Conservation (phyloP, 2,329 filamentous ascomycete genomes). For the Venturia oleaginea region DNA sequence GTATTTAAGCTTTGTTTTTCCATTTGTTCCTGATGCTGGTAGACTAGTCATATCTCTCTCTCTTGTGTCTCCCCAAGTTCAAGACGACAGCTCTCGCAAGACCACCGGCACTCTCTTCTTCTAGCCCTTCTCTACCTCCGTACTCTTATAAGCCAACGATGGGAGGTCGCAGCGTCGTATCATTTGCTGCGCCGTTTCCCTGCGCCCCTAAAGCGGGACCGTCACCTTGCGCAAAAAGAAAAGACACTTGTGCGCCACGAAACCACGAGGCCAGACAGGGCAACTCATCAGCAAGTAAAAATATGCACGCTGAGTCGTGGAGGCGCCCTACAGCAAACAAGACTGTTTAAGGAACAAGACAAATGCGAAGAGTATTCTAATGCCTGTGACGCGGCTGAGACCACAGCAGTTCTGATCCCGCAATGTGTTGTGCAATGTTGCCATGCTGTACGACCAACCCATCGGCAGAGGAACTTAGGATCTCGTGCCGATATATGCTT, state of each 20-base stretch:
- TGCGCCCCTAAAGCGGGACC: not conserved
- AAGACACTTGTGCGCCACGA: not conserved
- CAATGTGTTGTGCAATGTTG: slow-evolving; percentile 1
- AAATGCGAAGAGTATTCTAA: not conserved
- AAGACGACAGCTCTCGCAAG: not conserved
- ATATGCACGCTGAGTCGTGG: not conserved
- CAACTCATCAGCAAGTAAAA: not conserved
- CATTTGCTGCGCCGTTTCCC: not conserved
- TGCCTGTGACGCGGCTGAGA: slow-evolving; percentile 1
- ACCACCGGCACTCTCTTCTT: not conserved
- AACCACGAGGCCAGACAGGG: slow-evolving; percentile 1
- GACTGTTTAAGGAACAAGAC: not conserved
- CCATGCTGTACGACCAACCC: not conserved
- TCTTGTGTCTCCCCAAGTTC: not conserved
- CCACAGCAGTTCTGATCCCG: not conserved
- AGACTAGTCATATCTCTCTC: not conserved
- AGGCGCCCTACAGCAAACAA: slow-evolving; percentile 1
- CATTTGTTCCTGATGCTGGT: too few relatives aligned
- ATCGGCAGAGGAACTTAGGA: slow-evolving; percentile 1
- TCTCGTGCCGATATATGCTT: slow-evolving; percentile 5
- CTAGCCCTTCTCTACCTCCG: not conserved
- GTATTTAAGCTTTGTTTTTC: not conserved
- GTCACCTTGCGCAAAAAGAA: slow-evolving; percentile 1
- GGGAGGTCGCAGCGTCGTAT: not conserved
- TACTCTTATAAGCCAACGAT: not conserved